These are phyloP conservation scores for Clavariopsis aquatica DNA, from an alignment of 495 filamentous ascomycete genomes.

Conservation along the genomic window DNA sequence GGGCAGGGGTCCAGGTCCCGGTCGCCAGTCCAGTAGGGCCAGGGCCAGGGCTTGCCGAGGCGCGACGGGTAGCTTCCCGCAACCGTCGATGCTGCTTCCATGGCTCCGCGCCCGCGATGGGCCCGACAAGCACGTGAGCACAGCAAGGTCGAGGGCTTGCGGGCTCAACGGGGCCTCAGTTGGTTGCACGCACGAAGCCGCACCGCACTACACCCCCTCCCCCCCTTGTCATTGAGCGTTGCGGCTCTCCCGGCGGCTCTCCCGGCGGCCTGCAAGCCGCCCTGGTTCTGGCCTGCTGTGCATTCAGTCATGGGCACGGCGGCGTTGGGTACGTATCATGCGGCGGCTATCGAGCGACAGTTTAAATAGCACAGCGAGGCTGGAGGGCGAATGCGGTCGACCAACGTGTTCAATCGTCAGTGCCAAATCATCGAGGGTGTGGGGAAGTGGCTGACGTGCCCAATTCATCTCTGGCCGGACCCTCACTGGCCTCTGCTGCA, in stretches of 20 bases:
- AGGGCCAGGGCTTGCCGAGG: too few species aligned
- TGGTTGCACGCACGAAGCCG: neutral
- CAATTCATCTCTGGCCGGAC: conserved; percentile 6
- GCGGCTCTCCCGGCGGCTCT: neutral
- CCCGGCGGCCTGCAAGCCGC: neutral
- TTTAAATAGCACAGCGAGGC: conserved; percentile 16
- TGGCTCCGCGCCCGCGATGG: too few species aligned
- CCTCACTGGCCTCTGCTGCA: conserved; percentile 5
- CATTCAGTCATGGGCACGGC: conserved; percentile 18
- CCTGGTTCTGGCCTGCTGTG: conserved; percentile 25
- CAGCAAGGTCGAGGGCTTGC: neutral
- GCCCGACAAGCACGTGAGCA: neutral
- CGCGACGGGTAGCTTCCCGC: neutral
- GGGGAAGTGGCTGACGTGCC: conserved; percentile 29
- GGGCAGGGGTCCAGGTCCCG: too few species aligned
- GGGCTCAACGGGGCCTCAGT: neutral
- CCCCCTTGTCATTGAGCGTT: conserved; percentile 4
- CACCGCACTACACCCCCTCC: too few species aligned
- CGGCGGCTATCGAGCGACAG: conserved; percentile 31
- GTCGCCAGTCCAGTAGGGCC: too few species aligned
- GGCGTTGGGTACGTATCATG: neutral
- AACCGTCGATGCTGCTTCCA: too few species aligned
- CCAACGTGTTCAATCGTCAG: conserved; percentile 33
- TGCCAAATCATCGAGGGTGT: conserved; percentile 19
- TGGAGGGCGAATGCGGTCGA: conserved; percentile 24